A percentile compares a stretch with the other conserved stretches of the same genome.
Evolutionary conservation across 1,284 basidiomycete species (phyloP).

Genomic region (Leccinum griseonigrum): DNA sequence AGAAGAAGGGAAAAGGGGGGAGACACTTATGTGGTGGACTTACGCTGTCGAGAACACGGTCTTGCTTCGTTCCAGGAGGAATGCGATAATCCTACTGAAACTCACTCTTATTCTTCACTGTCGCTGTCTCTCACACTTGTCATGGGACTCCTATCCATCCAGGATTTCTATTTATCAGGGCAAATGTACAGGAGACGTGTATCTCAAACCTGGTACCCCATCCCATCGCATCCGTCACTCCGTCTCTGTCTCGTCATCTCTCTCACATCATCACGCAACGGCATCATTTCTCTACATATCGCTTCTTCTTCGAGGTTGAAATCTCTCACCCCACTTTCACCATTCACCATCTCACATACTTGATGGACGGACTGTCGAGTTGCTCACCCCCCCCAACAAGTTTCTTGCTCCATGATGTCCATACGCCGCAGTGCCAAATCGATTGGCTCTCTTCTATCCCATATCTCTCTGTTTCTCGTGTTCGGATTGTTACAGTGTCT

Average conservation of each 20-base stretch:
- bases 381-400: slow-evolving; percentile 14
- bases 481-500: slow-evolving; percentile 25
- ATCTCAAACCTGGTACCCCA: slow-evolving; percentile 24
- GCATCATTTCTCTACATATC: slow-evolving; percentile 30
- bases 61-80: slow-evolving; percentile 22
- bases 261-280: slow-evolving; percentile 30
- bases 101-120: slow-evolving; percentile 15
- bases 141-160: slow-evolving; percentile 29
- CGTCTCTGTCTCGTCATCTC: slow-evolving; percentile 25
- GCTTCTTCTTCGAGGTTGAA: slow-evolving; percentile 18
- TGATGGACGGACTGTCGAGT: slow-evolving; percentile 22
- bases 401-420: slow-evolving; percentile 15
- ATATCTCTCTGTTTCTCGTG: slow-evolving; percentile 15
- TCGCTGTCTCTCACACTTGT: slow-evolving; percentile 21
- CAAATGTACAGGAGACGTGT: slow-evolving; percentile 27
- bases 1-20: slow-evolving; percentile 10
- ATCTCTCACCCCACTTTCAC: slow-evolving; percentile 10
- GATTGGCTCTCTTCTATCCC: slow-evolving; percentile 16
- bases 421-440: slow-evolving; percentile 8
- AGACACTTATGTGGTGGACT: slow-evolving; percentile 11
- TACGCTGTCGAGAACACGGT: slow-evolving; percentile 23
- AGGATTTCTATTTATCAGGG: slow-evolving; percentile 36
- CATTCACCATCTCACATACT: slow-evolving; percentile 17
- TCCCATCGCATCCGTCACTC: slow-evolving; percentile 24
- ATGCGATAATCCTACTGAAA: slow-evolving; percentile 20